Evolutionary conservation across 495 filamentous ascomycete genomes (phyloP).

Genomic region (Penicillium parvum): DNA sequence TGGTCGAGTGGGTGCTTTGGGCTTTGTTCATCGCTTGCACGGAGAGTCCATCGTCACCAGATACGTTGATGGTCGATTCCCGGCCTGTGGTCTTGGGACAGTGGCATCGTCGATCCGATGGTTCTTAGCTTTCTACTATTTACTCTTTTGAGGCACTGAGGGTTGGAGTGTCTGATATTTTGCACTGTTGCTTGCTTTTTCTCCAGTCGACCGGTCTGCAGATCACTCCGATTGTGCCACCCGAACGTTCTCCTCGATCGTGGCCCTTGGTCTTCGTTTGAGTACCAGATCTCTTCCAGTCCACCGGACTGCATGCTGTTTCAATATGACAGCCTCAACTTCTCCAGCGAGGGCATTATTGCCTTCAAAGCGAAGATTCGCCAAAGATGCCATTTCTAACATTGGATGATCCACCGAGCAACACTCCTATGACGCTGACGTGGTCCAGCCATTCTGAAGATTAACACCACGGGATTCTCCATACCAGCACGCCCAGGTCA

Average conservation of each 20-base stretch:
- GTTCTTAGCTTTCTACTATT: neutral
- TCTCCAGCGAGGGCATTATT: no score
- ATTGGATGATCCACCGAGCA: neutral
- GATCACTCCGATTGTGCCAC: conserved; percentile 6
- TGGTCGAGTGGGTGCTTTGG: no score
- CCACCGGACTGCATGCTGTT: conserved; percentile 26
- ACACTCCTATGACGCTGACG: no score
- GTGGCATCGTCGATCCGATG: conserved; percentile 14
- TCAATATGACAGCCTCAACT: no score
- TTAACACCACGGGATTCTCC: no score
- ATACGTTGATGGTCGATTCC: conserved; percentile 3
- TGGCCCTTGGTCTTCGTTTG: conserved; percentile 6
- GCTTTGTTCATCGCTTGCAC: no score
- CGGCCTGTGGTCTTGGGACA: conserved; percentile 8
- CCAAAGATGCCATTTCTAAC: no score
- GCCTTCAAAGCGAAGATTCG: conserved; percentile 5
- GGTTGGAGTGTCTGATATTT: no score
- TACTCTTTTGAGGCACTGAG: no score
- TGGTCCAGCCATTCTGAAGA: no score
- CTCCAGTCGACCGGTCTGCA: neutral
- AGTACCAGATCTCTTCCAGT: no score
- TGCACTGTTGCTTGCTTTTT: neutral
- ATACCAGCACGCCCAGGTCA: no score
- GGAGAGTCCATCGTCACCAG: conserved; percentile 1
- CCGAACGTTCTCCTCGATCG: conserved; percentile 11